Evolutionary conservation across 805 yeast species (phyloP), one percentile per base, ranked within the genome.

Genomic region (Wickerhamomyces strasburgensis): DNA sequence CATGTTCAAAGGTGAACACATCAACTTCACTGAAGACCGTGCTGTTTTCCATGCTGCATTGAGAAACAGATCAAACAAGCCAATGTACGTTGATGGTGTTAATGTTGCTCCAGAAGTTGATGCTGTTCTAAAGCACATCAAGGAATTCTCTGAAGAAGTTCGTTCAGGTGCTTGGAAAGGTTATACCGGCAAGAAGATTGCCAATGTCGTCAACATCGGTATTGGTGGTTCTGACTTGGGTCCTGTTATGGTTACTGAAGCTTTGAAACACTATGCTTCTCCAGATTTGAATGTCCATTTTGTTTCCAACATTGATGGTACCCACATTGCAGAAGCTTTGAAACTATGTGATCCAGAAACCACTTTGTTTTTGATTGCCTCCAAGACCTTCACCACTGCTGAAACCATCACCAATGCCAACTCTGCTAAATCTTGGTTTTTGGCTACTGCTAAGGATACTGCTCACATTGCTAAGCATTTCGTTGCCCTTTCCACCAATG

Each of bases 171-270:
- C 69, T 49, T 90, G 98, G 97, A 88, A 78, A 56, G 98, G 98
- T 62, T 90, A 84, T 76, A 81, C 97, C 51, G 98, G 98, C 52
- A 87, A 88, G 75, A 67, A 72, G 54, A 90, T 93, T 67, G 84
- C 93, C 53, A 95, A 87, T 57, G 80, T 93, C 39, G 98, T 93
- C 57, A 93, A 93, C 75, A 86, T 93, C 56, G 98, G 98, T 66
- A 93, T 93, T 60, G 98, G 98, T 61, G 98, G 98, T 53, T 88
- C 97, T 19, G 98, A 93, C 66, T 75, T 93, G 55, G 98, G 98
- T 56, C 98, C 98, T 31, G 98, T 93, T 37, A 93, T 93, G 98
- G 98, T 93, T 54, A 87, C 97, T 45, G 98, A 93, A 71, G 97
- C 98, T 29, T 75, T 93, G 61, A 93, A 90, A 73, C 82, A 85